Conservation (phyloP, 78 protist genomes). For the Protostelium mycophagum region DNA sequence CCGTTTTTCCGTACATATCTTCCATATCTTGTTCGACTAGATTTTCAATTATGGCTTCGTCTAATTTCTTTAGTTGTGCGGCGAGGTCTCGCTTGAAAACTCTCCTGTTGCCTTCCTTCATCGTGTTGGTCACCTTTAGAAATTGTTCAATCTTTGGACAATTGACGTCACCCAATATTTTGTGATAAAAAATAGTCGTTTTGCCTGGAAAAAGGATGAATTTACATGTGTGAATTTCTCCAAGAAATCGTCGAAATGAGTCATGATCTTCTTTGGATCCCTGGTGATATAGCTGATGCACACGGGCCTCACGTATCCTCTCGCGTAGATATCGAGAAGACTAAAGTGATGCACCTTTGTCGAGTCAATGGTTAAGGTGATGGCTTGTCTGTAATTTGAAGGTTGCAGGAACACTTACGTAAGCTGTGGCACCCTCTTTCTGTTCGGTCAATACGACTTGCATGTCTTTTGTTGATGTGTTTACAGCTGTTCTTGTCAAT, state of each 20-base stretch:
- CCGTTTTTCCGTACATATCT: not conserved
- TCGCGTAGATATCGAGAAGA: constrained; percentile 51
- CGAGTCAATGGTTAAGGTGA: not conserved
- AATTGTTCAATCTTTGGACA: no score
- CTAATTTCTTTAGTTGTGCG: not conserved
- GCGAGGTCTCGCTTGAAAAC: not conserved
- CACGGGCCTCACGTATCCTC: constrained; percentile 68
- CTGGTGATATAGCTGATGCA: constrained; percentile 36
- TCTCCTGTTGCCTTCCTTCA: not conserved
- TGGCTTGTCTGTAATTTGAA: not conserved
- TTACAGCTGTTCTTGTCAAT: no score
- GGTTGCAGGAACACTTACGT: not conserved
- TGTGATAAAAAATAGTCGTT: not conserved
- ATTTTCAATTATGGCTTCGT: not conserved
- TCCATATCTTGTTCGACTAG: not conserved
- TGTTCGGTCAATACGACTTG: not conserved
- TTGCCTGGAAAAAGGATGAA: not conserved
- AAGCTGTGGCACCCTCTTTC: not conserved
- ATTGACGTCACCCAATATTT: no score
- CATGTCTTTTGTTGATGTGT: not conserved
- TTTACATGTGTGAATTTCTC: constrained; percentile 18
- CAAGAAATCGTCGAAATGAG: constrained; percentile 28
- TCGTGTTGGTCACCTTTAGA: not conserved
- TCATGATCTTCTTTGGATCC: constrained; percentile 39
- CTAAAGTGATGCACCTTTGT: constrained; percentile 64